These are phyloP conservation scores for Pseudomassariella vexata DNA, from an alignment of 2,329 filamentous ascomycete genomes.

Conservation along the genomic window DNA sequence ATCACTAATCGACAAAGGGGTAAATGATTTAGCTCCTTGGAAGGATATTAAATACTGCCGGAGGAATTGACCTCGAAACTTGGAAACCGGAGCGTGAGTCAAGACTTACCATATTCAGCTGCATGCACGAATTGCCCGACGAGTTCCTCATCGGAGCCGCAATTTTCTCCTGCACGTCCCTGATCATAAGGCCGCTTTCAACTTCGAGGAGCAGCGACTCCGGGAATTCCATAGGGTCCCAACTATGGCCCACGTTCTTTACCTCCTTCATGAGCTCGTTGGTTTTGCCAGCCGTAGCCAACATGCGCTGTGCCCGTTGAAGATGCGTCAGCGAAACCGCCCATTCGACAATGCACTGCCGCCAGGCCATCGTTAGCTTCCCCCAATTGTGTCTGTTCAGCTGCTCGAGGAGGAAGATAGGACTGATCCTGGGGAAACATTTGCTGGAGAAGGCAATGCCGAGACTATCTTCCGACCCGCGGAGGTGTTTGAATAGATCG, in stretches of 20 bases:
- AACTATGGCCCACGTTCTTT: conserved; percentile 50
- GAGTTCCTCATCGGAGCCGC: conserved; percentile 48
- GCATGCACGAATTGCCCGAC: conserved; percentile 32
- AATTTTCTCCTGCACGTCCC: conserved; percentile 53
- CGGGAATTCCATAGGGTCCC: conserved; percentile 44
- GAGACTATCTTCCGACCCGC: neutral
- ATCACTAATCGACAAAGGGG: no score
- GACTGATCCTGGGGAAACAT: conserved; percentile 22
- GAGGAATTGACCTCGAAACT: no score
- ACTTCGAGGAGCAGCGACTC: conserved; percentile 61
- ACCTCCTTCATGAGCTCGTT: conserved; percentile 35
- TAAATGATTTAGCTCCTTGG: no score
- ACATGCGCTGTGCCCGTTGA: conserved; percentile 36
- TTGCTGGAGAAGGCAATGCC: conserved; percentile 1
- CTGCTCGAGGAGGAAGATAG: conserved; percentile 27
- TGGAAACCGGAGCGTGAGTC: no score
- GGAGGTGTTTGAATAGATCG: conserved; percentile 1
- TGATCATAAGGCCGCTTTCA: conserved; percentile 56
- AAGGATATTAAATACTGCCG: no score
- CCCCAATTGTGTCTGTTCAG: conserved; percentile 22
- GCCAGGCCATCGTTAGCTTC: conserved; percentile 26
- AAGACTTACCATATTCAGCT: conserved; percentile 44
- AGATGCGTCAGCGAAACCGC: conserved; percentile 31
- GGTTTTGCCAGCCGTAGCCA: conserved; percentile 15
- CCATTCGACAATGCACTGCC: conserved; percentile 28